These are phyloP conservation scores for Halophytophthora batemanensis DNA, from an alignment of 352 stramenopile species.

Conservation along the genomic window DNA sequence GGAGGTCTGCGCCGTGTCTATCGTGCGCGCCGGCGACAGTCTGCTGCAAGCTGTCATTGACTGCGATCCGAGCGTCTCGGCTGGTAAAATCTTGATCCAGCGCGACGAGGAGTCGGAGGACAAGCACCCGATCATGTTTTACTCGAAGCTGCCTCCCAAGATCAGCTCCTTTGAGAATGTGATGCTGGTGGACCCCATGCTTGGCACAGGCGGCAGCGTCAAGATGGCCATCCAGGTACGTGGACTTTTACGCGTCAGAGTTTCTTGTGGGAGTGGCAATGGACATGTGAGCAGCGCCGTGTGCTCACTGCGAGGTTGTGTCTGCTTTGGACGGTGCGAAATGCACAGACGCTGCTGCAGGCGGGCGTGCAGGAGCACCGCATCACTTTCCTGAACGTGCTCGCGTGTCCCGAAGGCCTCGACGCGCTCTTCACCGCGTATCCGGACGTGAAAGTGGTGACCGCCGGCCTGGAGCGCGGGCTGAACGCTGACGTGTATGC, in stretches of 20 bases:
- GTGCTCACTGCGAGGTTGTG: background rate
- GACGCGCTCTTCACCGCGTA: conserved; percentile 60
- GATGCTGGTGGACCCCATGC: conserved; percentile 95
- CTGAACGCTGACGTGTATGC: conserved; percentile 95
- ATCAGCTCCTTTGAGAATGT: conserved; percentile 77
- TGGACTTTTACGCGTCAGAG: background rate
- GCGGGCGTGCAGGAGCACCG: conserved; percentile 78
- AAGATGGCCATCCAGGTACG: conserved; percentile 85
- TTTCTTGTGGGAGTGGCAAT: conserved; percentile 1
- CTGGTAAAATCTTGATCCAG: conserved; percentile 96
- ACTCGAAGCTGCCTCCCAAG: conserved; percentile 90
- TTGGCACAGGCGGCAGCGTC: conserved; percentile 89
- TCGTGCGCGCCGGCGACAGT: conserved; percentile 89
- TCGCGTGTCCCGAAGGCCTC: conserved; percentile 90
- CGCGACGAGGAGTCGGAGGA: conserved; percentile 86
- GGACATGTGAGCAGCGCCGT: background rate
- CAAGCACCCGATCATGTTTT: conserved; percentile 89
- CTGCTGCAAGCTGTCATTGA: conserved; percentile 87
- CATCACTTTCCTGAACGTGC: conserved; percentile 95
- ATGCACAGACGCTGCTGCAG: conserved; percentile 58
- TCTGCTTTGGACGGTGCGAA: background rate
- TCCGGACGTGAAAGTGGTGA: conserved; percentile 80
- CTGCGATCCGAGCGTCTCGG: conserved; percentile 69
- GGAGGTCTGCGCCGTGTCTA: conserved; percentile 89
- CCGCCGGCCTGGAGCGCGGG: conserved; percentile 67